Evolutionary conservation across 148 eudicot species (phyloP), one percentile per base, ranked within the genome.

Genomic region (Hydrangea macrophylla): DNA sequence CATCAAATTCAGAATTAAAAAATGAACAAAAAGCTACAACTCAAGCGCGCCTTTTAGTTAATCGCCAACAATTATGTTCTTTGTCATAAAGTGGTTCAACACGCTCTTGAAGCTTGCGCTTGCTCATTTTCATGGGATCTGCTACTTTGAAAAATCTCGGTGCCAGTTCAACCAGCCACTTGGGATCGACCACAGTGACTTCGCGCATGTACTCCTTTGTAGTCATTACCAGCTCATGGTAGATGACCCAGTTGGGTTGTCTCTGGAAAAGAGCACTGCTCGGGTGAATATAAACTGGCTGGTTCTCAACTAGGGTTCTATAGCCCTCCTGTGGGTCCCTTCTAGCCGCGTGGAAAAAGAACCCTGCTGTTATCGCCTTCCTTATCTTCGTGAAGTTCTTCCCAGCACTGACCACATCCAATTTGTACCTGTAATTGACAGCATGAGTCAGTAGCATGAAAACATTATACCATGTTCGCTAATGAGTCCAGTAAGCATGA

Each of bases 171-270:
- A 90, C 93, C 36, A 90, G 85, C 97, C 97, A 88, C 69, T 92
- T 92, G 6, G 97, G 96, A 59, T 89, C 96, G 27, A 94, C 65
- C 0, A 85, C 96, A 1, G 91, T 81, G 5, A 86, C 96, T 80
- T 94, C 99, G n/a, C 99, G 81, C 99, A 94, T 90, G 51, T 94
- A 90, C 60, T 94, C 99, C 60, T 94, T 94, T 4, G 99, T 90
- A 0, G 99, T 94, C 99, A 94, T 94, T 12, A 94, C 97, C 65
- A 94, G 70, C 77, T 94, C 99, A 32, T 94, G 97, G 80, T 94
- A 94, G 48, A 94, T 85, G 13, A 94, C 96, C 99, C 99, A 94
- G 44, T 91, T 96, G 7, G 97, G 97, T 48, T 94, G 99, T 58
- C 93, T 84, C 77, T 94, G 99, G 69, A 94, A 94, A 22, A 91